These are phyloP conservation scores for Chytriomyces sp. DNA, from an alignment of 192 early-diverging fungal species.

Conservation along the genomic window DNA sequence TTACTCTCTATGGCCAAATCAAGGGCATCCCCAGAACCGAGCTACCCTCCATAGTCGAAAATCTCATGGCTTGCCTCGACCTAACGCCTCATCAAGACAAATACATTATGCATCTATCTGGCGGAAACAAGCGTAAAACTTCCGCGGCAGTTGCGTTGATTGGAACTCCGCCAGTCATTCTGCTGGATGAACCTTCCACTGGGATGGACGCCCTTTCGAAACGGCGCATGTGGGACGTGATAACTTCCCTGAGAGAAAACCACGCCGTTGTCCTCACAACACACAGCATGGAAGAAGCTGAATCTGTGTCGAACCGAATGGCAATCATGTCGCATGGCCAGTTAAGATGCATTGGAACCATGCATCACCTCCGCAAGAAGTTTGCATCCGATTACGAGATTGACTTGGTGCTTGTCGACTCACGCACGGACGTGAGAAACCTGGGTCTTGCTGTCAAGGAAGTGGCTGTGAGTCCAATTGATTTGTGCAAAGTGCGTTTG, in stretches of 20 bases:
- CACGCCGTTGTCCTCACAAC: constrained; percentile 37
- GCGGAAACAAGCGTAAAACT: too few species aligned
- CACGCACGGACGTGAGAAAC: not conserved
- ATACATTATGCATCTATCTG: too few species aligned
- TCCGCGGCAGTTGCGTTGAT: too few species aligned
- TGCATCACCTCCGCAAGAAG: constrained; percentile 53
- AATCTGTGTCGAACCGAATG: constrained; percentile 37
- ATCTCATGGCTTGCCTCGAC: too few species aligned
- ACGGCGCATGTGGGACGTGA: constrained; percentile 32
- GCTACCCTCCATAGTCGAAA: too few species aligned
- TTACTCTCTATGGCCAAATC: too few species aligned
- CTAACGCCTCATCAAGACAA: too few species aligned
- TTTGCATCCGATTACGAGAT: constrained; percentile 57
- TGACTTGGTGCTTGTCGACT: constrained; percentile 37
- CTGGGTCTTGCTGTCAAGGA: constrained; percentile 37
- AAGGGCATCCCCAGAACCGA: too few species aligned
- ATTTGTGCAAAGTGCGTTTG: constrained; percentile 10
- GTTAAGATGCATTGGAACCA: constrained; percentile 51
- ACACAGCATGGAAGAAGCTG: constrained; percentile 43
- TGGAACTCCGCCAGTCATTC: too few species aligned
- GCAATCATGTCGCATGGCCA: constrained; percentile 51
- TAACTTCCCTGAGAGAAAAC: not conserved
- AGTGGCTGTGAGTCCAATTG: not conserved
- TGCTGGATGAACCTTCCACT: too few species aligned
- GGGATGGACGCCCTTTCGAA: constrained; percentile 9